phyloP scores from a whole-genome alignment of 2,329 filamentous ascomycete genomes.

The Didymellaceae sp. region DNA sequence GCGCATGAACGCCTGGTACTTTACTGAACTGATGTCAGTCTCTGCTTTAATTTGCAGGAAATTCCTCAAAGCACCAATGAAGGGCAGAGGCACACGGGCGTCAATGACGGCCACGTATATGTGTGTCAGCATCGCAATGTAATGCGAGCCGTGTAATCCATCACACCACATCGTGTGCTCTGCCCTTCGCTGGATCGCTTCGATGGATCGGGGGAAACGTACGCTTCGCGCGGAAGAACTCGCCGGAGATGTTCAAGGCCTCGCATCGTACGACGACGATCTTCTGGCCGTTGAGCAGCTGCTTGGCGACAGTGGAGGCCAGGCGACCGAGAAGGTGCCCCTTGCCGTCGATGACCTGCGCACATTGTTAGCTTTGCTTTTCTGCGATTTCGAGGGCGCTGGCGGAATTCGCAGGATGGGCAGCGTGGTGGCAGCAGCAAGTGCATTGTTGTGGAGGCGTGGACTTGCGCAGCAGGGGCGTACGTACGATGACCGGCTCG shows the following conservation, averaged over 20 bases:
- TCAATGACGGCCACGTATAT: slow-evolving; percentile 13
- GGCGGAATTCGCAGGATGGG: slow-evolving; percentile 11
- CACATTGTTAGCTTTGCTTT: slow-evolving; percentile 37
- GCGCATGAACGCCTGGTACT: slow-evolving; percentile 99
- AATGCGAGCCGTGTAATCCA: slow-evolving; percentile 12
- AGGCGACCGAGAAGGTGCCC: slow-evolving; percentile 99
- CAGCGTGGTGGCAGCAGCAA: slow-evolving; percentile 18
- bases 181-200: slow-evolving; percentile 20
- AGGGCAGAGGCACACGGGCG: slow-evolving; percentile 17
- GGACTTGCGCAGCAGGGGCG: slow-evolving; percentile 19
- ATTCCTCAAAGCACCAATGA: slow-evolving; percentile 17
- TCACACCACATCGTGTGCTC: slow-evolving; percentile 23
- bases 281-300: slow-evolving; percentile 98
- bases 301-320: slow-evolving; percentile 97
- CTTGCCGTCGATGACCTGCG: slow-evolving; percentile 95
- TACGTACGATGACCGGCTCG: slow-evolving; percentile 69
- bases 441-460: slow-evolving; percentile 11
- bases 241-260: slow-evolving; percentile 99
- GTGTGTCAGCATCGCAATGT: slow-evolving; percentile 14
- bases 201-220: slow-evolving; percentile 62
- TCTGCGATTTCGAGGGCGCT: slow-evolving; percentile 11
- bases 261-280: slow-evolving; percentile 99
- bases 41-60: slow-evolving; percentile 36
- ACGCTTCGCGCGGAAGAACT: slow-evolving; percentile 99
- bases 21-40: slow-evolving; percentile 70